Base-by-base conservation (phyloP, 1,284 basidiomycete species). In the Sporisorium exsertum region DNA sequence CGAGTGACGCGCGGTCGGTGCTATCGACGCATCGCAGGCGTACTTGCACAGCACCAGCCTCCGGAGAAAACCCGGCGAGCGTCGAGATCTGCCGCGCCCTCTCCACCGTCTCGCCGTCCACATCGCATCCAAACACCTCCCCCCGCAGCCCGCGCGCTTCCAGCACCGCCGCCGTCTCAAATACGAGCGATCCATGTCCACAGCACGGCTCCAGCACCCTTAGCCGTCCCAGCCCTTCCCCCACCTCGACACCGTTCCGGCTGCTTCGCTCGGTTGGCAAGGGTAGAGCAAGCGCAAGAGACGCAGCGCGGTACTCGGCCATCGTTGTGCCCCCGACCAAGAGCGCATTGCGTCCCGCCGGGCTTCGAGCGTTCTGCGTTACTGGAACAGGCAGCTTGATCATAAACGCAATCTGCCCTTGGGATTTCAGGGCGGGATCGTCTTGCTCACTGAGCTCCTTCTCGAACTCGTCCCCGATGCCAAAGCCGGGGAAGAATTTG, bases 401-500 rank as follows among this genome's bases (percentile, higher is more conserved):
- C 66, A 75, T 61, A 35, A 72, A 76, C 15, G 61, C 69, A 9
- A 78, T 72, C 35, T 64, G 51, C 1, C 71, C 77, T 33, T 75
- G 64, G 4, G 32, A 40, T 22, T 68, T 60, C 5, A 75, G 50
- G 8, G 42, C 58, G 2, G 66, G 59, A 29, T 68, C 72, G 18
- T 75, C 60, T 2, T 50, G 26, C 22, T 46, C 45, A 15, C 27
- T 43, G 9, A 75, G 49, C 50, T 64, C 68, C 64, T 75, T 71
- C 35, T 76, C 73, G n/a, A 65, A 72, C 49, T 76, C 73, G 50
- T 72, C 73, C 18, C 61, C 73, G 24, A 75, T 65, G 3, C 76
- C 76, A 29, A 78, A 78, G 0, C 77, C 77, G 7, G 72, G 77
- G 26, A 72, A 56, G 42, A 78, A 67, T 45, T 78, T 78, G 50